A percentile compares a stretch with the other conserved stretches of the same genome.
Evolutionary conservation across 75 land plant species (phyloP).

Genomic region (Sequoiadendron giganteum): DNA sequence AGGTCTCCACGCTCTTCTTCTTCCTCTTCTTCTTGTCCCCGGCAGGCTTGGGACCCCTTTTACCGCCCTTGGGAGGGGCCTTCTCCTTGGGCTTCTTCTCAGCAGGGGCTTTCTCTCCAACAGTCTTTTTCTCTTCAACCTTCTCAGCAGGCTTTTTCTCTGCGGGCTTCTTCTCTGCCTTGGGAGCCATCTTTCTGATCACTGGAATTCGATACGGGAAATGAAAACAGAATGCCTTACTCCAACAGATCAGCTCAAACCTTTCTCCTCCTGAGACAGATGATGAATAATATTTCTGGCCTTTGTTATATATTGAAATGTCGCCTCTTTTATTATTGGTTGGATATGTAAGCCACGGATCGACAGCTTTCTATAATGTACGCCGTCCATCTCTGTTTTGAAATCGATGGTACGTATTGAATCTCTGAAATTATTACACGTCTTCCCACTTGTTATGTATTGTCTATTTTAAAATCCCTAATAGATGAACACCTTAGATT

Average conservation of each 20-base stretch:
- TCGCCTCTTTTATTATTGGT: not conserved
- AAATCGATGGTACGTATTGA: too few relatives aligned
- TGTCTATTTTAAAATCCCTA: too few relatives aligned
- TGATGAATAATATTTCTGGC: not conserved
- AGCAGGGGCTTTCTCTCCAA: not conserved
- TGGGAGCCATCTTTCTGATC: too few relatives aligned
- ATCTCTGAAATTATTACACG: too few relatives aligned
- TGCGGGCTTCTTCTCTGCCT: too few relatives aligned
- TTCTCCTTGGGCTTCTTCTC: constrained; percentile 18
- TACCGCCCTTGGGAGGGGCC: not conserved
- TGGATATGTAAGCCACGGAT: not conserved
- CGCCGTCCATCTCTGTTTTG: not conserved
- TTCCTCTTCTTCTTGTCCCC: constrained; percentile 30
- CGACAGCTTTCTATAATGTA: not conserved
- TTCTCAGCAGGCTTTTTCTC: too few relatives aligned
- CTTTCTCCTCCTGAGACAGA: not conserved
- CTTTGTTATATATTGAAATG: not conserved
- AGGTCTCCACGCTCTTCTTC: constrained; percentile 33
- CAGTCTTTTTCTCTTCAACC: constrained; percentile 18
- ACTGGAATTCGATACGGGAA: too few relatives aligned
- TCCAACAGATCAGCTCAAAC: too few relatives aligned
- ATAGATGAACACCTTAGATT: too few relatives aligned
- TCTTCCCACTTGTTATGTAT: too few relatives aligned
- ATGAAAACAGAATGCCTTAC: too few relatives aligned
- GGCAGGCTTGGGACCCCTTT: constrained; percentile 13